Conservation (phyloP, 1,284 basidiomycete genomes). For the Boletellus deceptivus region DNA sequence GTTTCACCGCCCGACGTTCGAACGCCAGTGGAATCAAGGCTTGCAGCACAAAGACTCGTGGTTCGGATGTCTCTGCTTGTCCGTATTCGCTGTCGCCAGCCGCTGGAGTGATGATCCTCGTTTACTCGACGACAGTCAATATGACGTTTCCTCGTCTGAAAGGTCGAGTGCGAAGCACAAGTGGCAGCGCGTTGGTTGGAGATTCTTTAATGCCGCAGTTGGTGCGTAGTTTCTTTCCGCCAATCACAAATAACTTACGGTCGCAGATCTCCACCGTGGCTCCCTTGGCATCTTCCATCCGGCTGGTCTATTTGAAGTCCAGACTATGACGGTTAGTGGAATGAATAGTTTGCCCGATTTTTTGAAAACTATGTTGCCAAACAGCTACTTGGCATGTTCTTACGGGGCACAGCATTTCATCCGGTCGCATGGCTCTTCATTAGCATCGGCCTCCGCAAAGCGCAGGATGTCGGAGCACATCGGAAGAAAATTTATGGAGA, state of each 20-base stretch:
- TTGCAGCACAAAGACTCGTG: conserved; percentile 56
- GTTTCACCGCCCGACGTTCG: conserved; percentile 68
- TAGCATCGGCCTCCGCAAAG: conserved; percentile 68
- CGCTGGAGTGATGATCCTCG: conserved; percentile 66
- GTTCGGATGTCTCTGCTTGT: conserved; percentile 54
- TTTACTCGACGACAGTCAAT: conserved; percentile 46
- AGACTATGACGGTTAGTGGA: conserved; percentile 51
- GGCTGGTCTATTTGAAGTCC: conserved; percentile 73
- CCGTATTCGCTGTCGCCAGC: conserved; percentile 71
- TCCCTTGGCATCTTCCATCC: conserved; percentile 60
- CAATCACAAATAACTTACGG: conserved; percentile 4
- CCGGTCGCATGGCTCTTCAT: conserved; percentile 65
- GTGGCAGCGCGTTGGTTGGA: conserved; percentile 64
- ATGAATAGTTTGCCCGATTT: conserved; percentile 2
- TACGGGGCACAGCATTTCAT: conserved; percentile 53
- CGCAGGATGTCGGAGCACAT: conserved; percentile 69
- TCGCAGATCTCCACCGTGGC: conserved; percentile 48
- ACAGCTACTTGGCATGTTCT: conserved; percentile 48
- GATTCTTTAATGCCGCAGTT: conserved; percentile 57
- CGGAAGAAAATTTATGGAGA: conserved; percentile 51
- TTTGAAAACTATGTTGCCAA: conserved; percentile 5
- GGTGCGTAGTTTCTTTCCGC: conserved; percentile 34
- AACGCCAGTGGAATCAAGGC: conserved; percentile 53
- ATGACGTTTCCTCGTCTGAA: conserved; percentile 18
- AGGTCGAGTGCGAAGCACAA: conserved; percentile 28